These are phyloP conservation scores for Aspergillus tamarii DNA, from an alignment of 2,329 filamentous ascomycete genomes.

Conservation along the genomic window DNA sequence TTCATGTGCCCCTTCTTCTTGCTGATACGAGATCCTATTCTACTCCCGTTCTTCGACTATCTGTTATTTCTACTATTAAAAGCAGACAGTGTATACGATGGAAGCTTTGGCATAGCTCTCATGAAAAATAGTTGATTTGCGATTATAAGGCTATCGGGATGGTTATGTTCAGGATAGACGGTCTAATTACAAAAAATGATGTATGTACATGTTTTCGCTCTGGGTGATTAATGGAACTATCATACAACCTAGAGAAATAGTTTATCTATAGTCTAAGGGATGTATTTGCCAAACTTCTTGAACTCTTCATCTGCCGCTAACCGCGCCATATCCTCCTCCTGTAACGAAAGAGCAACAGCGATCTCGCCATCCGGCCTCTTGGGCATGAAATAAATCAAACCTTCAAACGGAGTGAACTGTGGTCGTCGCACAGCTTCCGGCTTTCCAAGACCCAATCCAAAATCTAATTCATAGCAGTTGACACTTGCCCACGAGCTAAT, in stretches of 20 bases:
- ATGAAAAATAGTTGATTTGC: too few species aligned
- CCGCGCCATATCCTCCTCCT: conserved; percentile 52
- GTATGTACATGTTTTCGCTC: neutral
- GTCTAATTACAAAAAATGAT: neutral
- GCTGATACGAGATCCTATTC: too few species aligned
- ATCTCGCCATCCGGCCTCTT: conserved; percentile 49
- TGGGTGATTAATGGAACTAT: neutral
- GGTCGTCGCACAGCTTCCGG: conserved; percentile 55
- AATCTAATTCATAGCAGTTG: conserved; percentile 51
- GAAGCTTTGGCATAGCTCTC: too few species aligned
- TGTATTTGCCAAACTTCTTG: conserved; percentile 32
- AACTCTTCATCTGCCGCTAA: conserved; percentile 51
- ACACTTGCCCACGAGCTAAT: conserved; percentile 60
- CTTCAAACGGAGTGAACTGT: conserved; percentile 49
- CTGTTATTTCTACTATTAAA: neutral
- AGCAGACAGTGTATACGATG: neutral
- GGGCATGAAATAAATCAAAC: conserved; percentile 57
- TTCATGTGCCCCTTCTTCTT: too few species aligned
- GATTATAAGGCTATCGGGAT: too few species aligned
- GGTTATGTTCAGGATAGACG: neutral
- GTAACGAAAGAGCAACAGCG: conserved; percentile 49
- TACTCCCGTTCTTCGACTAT: too few species aligned
- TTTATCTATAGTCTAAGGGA: neutral
- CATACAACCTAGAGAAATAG: neutral
- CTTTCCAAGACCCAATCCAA: conserved; percentile 48